These are phyloP conservation scores for Alternaria sp. DNA, from an alignment of 2,329 filamentous ascomycete genomes.

Conservation along the genomic window DNA sequence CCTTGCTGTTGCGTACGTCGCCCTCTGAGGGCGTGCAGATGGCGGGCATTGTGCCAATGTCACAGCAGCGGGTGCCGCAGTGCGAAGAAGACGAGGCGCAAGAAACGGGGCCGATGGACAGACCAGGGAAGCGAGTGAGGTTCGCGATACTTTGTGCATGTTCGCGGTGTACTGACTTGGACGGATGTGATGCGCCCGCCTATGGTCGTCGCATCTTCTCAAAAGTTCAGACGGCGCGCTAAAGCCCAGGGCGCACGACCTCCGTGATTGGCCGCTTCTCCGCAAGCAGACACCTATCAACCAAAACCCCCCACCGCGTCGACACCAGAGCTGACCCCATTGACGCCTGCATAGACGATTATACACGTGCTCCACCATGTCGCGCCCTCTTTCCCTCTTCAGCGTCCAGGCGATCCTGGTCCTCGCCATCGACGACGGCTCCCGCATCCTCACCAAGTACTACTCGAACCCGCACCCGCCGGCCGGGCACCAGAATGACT, in stretches of 20 bases:
- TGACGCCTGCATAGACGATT: slow-evolving; percentile 6
- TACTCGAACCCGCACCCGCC: slow-evolving; percentile 76
- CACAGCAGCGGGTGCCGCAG: slow-evolving; percentile 17
- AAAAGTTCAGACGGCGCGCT: slow-evolving; percentile 22
- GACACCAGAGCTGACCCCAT: slow-evolving; percentile 16
- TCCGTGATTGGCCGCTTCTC: slow-evolving; percentile 39
- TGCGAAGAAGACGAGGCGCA: slow-evolving; percentile 40
- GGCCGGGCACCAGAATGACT: slow-evolving; percentile 66
- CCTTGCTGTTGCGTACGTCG: slow-evolving; percentile 26
- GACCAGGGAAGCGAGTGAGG: slow-evolving; percentile 40
- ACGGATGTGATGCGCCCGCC: slow-evolving; percentile 3
- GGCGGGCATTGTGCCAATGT: slow-evolving; percentile 15
- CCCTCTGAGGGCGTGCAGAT: slow-evolving; percentile 7
- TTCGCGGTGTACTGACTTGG: neutral
- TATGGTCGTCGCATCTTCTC: slow-evolving; percentile 5
- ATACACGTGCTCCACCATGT: slow-evolving; percentile 48
- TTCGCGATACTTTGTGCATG: slow-evolving; percentile 35
- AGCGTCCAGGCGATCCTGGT: slow-evolving; percentile 62
- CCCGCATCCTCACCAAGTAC: slow-evolving; percentile 94
- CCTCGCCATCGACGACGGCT: slow-evolving; percentile 80
- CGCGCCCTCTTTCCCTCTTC: slow-evolving; percentile 63
- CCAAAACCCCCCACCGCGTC: slow-evolving; percentile 28
- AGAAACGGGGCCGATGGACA: slow-evolving; percentile 50
- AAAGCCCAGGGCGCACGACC: slow-evolving; percentile 18
- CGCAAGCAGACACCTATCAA: slow-evolving; percentile 46